Conservation (phyloP, 2,329 filamentous ascomycete species). For the Allantophomopsis cytisporea region DNA sequence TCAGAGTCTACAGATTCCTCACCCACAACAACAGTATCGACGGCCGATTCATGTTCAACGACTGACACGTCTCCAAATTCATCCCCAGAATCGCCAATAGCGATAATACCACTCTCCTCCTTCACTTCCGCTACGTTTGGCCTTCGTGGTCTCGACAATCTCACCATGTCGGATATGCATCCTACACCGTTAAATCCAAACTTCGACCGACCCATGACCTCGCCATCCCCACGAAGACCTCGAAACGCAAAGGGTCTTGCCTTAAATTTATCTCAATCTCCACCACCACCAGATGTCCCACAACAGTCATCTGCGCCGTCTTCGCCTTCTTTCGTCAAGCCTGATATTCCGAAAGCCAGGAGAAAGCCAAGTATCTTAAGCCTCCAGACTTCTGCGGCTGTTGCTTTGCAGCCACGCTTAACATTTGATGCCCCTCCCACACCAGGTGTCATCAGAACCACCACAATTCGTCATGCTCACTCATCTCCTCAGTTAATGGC, state of each 20-base stretch:
- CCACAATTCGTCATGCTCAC: slow-evolving; percentile 1
- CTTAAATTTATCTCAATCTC: slow-evolving; percentile 43
- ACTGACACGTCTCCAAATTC: slow-evolving; percentile 86
- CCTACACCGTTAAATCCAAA: slow-evolving; percentile 26
- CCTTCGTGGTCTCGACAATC: slow-evolving; percentile 18
- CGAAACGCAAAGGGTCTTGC: slow-evolving; percentile 77
- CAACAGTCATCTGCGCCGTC: slow-evolving; percentile 37
- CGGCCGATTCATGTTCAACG: slow-evolving; percentile 78
- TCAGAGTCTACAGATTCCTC: slow-evolving; percentile 88
- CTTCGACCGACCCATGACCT: slow-evolving; percentile 45
- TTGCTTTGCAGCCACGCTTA: slow-evolving; percentile 33
- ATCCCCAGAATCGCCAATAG: slow-evolving; percentile 79
- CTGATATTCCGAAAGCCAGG: slow-evolving; percentile 50
- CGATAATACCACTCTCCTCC: slow-evolving; percentile 56
- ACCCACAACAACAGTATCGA: slow-evolving; percentile 86
- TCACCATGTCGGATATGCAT: slow-evolving; percentile 19
- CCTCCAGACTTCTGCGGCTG: slow-evolving; percentile 55
- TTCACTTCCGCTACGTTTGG: slow-evolving; percentile 48
- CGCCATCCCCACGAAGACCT: slow-evolving; percentile 55
- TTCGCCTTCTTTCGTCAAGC: slow-evolving; percentile 70
- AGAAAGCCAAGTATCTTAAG: slow-evolving; percentile 67
- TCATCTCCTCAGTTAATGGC: slow-evolving; percentile 2
- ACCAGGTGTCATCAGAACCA: slow-evolving; percentile 1
- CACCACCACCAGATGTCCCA: slow-evolving; percentile 23
- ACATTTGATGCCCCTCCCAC: slow-evolving; percentile 21